Percentiles rank a stretch among this genome's conserved stretches.
phyloP scores from a whole-genome alignment of 2,329 filamentous ascomycete species.

The Xylaria polymorpha region DNA sequence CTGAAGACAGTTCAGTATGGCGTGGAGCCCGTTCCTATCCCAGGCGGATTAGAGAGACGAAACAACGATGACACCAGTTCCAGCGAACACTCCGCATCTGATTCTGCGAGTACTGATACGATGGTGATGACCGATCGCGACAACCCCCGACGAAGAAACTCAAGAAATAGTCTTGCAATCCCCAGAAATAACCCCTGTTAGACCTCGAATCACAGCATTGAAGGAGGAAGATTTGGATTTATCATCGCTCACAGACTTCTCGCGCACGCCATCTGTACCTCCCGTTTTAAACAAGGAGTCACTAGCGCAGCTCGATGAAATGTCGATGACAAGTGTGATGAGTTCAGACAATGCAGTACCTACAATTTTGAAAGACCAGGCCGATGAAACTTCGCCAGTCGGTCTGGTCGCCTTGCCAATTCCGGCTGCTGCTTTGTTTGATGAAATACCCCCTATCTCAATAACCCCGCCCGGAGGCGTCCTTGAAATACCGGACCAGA shows the following conservation, averaged over 20 bases:
- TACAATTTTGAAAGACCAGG: constrained; percentile 15
- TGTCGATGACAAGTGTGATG: background rate
- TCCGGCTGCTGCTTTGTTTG: constrained; percentile 23
- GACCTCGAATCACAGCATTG: constrained; percentile 44
- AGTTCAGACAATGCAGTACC: constrained; percentile 13
- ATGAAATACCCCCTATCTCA: constrained; percentile 17
- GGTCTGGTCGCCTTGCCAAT: constrained; percentile 30
- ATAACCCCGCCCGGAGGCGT: constrained; percentile 13
- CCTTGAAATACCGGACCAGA: constrained; percentile 20
- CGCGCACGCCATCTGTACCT: constrained; percentile 36
- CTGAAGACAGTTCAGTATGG: constrained; percentile 54
- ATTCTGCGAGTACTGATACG: constrained; percentile 48
- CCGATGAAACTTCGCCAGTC: constrained; percentile 23
- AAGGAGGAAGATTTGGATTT: constrained; percentile 52
- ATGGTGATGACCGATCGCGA: constrained; percentile 58
- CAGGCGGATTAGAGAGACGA: constrained; percentile 51
- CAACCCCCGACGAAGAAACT: constrained; percentile 62
- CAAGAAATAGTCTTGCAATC: constrained; percentile 55
- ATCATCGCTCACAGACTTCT: constrained; percentile 42
- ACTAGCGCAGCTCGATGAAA: constrained; percentile 7
- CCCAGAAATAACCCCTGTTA: constrained; percentile 51
- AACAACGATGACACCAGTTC: constrained; percentile 54
- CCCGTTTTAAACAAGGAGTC: constrained; percentile 18
- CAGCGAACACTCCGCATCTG: constrained; percentile 49
- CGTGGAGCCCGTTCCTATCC: constrained; percentile 46